phyloP scores from a whole-genome alignment of 1,284 basidiomycete genomes.

The Lignosus rhinocerotis region DNA sequence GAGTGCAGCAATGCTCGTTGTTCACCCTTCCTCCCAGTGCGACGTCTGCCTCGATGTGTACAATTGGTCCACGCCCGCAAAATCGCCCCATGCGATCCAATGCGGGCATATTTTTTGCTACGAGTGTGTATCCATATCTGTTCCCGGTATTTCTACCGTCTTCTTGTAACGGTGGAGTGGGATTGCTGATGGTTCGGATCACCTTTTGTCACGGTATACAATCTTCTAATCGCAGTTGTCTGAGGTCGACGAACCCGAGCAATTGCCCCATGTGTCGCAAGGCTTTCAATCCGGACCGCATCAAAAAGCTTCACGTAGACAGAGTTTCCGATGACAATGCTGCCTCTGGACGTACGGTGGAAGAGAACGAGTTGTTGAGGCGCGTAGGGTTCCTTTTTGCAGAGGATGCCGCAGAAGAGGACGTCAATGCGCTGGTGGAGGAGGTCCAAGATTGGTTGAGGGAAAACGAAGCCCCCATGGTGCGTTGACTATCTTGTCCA shows the following conservation, averaged over 20 bases:
- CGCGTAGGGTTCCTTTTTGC: conserved; percentile 46
- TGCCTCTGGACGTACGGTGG: conserved; percentile 10
- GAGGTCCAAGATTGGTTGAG: conserved; percentile 52
- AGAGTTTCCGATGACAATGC: conserved; percentile 23
- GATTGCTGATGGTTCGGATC: background rate
- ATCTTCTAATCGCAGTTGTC: conserved; percentile 42
- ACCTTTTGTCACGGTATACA: background rate
- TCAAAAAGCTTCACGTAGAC: conserved; percentile 65
- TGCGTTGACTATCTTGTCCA: conserved; percentile 11
- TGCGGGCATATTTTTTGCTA: conserved; percentile 73
- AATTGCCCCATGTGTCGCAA: conserved; percentile 68
- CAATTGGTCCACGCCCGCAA: conserved; percentile 43
- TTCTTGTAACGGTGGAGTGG: background rate
- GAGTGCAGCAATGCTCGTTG: conserved; percentile 43
- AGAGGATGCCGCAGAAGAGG: conserved; percentile 43
- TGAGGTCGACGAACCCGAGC: conserved; percentile 47
- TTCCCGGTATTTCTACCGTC: background rate
- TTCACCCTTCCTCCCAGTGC: conserved; percentile 65
- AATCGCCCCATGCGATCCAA: conserved; percentile 61
- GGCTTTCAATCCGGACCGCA: conserved; percentile 48
- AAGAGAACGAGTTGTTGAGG: conserved; percentile 41
- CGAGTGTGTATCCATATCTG: conserved; percentile 41
- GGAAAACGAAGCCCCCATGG: conserved; percentile 13
- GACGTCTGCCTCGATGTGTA: conserved; percentile 70
- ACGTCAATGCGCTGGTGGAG: conserved; percentile 43